Evolutionary conservation across 164 flowering plant species (phyloP).

Genomic region (Platanus orientalis): DNA sequence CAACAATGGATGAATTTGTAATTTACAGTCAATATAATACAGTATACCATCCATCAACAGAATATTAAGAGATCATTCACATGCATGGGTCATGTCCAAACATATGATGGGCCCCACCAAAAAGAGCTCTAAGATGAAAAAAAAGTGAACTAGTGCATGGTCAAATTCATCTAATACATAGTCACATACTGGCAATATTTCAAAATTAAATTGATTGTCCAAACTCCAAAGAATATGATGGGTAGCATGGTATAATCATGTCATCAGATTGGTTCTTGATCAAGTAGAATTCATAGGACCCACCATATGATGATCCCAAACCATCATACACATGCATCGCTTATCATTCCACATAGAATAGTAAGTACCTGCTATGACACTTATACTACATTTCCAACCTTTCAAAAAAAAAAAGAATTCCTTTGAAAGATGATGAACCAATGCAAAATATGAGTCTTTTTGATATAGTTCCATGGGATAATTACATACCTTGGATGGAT

Average conservation of each 20-base stretch:
- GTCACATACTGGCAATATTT: neutral
- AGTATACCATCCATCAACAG: neutral
- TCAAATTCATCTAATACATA: neutral
- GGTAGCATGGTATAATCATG: neutral
- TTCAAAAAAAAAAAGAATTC: neutral
- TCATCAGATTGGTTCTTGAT: no score
- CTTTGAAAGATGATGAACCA: neutral
- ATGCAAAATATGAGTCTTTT: neutral
- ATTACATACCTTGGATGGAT: conserved; percentile 69
- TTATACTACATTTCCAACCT: neutral
- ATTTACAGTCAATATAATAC: neutral
- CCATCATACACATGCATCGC: no score
- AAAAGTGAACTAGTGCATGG: neutral
- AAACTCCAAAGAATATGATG: neutral
- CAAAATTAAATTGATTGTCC: neutral
- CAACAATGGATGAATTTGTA: neutral
- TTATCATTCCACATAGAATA: neutral
- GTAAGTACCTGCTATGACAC: neutral
- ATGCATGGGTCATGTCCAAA: neutral
- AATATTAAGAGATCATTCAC: neutral
- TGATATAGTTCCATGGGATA: neutral
- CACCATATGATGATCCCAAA: no score
- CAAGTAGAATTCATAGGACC: no score
- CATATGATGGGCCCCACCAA: neutral
- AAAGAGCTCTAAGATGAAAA: neutral